Evolutionary conservation across 1,284 basidiomycete species (phyloP).

Genomic region (Tilletia horrida): DNA sequence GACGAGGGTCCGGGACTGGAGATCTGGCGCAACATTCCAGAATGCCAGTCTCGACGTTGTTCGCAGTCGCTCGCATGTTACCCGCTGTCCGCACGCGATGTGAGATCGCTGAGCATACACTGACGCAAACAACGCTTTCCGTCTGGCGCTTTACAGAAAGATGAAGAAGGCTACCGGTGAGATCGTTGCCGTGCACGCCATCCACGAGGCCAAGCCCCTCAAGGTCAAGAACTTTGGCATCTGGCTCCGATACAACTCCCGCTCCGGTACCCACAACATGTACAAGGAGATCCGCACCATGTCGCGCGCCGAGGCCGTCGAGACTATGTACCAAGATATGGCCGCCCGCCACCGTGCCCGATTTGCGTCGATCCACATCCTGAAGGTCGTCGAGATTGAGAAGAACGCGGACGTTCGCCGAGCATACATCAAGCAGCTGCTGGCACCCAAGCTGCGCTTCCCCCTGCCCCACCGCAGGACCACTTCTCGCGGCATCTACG

Average conservation of each 20-base stretch:
- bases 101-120: too few species aligned
- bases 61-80: too few species aligned
- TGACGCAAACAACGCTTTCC: too few species aligned
- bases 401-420: slow-evolving; percentile 84
- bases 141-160: slow-evolving; percentile 68
- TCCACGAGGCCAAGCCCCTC: slow-evolving; percentile 84
- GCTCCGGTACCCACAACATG: slow-evolving; percentile 58
- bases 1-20: too few species aligned
- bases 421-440: slow-evolving; percentile 90
- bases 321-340: slow-evolving; percentile 99
- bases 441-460: slow-evolving; percentile 88
- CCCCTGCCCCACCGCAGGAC: slow-evolving; percentile 84
- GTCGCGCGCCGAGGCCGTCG: slow-evolving; percentile 88
- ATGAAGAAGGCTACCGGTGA: slow-evolving; percentile 99
- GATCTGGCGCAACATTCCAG: too few species aligned
- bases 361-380: slow-evolving; percentile 96
- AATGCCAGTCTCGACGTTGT: too few species aligned
- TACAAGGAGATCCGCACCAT: slow-evolving; percentile 94
- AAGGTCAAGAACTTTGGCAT: slow-evolving; percentile 99
- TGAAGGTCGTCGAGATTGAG: slow-evolving; percentile 87
- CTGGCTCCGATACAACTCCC: slow-evolving; percentile 86
- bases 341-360: slow-evolving; percentile 97
- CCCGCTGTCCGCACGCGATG: too few species aligned
- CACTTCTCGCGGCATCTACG: slow-evolving; percentile 56
- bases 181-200: slow-evolving; percentile 93